Base-by-base conservation (phyloP, 495 filamentous ascomycete genomes). In the Penicillium cinerascens region DNA sequence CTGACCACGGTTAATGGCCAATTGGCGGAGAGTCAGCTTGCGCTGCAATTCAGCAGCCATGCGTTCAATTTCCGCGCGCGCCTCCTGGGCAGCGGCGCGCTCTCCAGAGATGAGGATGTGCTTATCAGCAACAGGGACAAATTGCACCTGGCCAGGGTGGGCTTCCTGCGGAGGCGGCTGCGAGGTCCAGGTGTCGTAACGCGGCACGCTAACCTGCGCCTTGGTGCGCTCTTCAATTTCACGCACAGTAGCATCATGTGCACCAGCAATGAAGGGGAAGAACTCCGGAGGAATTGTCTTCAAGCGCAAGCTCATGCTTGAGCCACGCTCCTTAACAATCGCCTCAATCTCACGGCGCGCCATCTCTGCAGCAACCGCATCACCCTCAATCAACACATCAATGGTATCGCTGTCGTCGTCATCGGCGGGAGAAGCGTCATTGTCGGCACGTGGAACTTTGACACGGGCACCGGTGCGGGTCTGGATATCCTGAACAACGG, bases 251-350 rank as follows among this genome's bases (percentile, higher is more conserved):
- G 75, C 72, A 61, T 90, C 87, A 62, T 92, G 82, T 13, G 88
- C 82, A 21, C 92, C 92, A 21, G 88, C 86, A 66, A 99, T 88
- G 75, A 97, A 97, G 13, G 92, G 95, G 71, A 91, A 99, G 66
- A 89, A 95, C 65, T 96, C 90, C 17, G 92, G 84, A 2, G 92
- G 92, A 51, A 97, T 86, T 15, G 86, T 80, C 67, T 84, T 86
- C 53, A 98, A 66, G 33, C 84, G 83, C 26, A 89, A 68, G 68
- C 78, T 92, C 63, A 92, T 85, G 59, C 83, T 90, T 16, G 90
- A 86, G 16, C 86, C 85, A 22, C 88, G 86, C 69, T 96, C 91
- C 59, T 86, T 87, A 20, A 88, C 88, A 63, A 97, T 96, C 47
- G 80, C 80, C 58, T 86, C 79, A 51, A 99, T 91, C 47, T 86